Percentiles rank a stretch among this genome's conserved stretches.
phyloP scores from a whole-genome alignment of 1,284 basidiomycete species.

The Inonotus obliquus region DNA sequence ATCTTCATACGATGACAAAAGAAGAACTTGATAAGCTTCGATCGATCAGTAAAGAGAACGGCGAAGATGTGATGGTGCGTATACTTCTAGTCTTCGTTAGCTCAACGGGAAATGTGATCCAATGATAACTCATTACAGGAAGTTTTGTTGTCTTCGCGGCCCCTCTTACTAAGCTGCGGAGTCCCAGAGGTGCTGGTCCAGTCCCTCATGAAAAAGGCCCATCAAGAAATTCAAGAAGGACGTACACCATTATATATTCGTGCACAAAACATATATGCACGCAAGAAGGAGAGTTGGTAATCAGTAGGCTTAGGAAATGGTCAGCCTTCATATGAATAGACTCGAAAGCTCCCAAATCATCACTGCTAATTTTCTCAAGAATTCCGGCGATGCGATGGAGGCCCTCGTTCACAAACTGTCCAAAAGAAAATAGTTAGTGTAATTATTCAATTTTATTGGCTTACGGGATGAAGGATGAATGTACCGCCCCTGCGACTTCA shows the following conservation, averaged over 20 bases:
- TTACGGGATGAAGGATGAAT: background rate
- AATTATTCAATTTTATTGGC: background rate
- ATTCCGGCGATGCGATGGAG: constrained; percentile 61
- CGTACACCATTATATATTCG: constrained; percentile 44
- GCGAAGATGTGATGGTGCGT: constrained; percentile 37
- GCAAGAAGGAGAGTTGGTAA: constrained; percentile 34
- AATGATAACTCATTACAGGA: constrained; percentile 36
- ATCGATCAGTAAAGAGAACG: constrained; percentile 30
- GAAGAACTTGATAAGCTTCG: constrained; percentile 19
- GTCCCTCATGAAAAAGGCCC: constrained; percentile 45
- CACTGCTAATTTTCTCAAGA: constrained; percentile 37
- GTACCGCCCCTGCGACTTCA: constrained; percentile 69
- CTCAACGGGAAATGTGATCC: background rate
- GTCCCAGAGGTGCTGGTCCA: constrained; percentile 47
- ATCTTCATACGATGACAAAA: constrained; percentile 31
- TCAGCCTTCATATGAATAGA: constrained; percentile 43
- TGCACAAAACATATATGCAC: constrained; percentile 55
- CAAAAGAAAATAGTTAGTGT: constrained; percentile 57
- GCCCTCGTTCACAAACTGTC: constrained; percentile 68
- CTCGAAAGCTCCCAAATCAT: constrained; percentile 24
- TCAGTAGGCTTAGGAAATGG: constrained; percentile 65
- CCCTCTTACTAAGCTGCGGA: constrained; percentile 60
- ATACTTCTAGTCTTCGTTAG: background rate
- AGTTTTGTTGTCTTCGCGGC: constrained; percentile 58
- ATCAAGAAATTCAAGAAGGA: constrained; percentile 47